Percentiles rank a stretch among this genome's conserved stretches.
These are phyloP conservation scores for Linum usitatissimum DNA, from an alignment of 345 rosid species.

Conservation along the genomic window DNA sequence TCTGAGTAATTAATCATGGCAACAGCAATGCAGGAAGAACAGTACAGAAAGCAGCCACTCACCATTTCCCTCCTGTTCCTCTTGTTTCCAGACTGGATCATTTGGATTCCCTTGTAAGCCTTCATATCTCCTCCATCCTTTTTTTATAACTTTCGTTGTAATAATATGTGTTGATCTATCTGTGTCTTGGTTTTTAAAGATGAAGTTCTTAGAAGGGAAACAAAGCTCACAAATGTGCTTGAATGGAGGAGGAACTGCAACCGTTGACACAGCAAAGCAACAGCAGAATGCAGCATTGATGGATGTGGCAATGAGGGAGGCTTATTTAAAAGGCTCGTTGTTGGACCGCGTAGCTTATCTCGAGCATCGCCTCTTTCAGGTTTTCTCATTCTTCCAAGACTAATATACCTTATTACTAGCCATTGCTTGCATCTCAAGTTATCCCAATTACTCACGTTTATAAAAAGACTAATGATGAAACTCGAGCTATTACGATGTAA, in stretches of 20 bases:
- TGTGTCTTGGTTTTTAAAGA: slow-evolving; percentile 18
- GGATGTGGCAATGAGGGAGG: slow-evolving; percentile 48
- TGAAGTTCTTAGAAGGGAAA: slow-evolving; percentile 55
- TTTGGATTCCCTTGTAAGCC: slow-evolving; percentile 55
- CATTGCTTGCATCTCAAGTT: too few relatives aligned
- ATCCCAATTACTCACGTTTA: too few relatives aligned
- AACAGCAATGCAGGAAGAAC: background rate
- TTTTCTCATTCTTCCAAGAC: background rate
- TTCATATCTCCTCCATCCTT: background rate
- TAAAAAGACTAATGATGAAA: too few relatives aligned
- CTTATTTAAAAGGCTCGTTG: slow-evolving; percentile 62
- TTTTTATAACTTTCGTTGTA: background rate
- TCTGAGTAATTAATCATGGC: background rate
- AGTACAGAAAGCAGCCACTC: background rate
- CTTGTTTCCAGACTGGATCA: slow-evolving; percentile 66
- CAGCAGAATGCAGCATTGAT: slow-evolving; percentile 24
- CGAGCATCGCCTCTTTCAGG: slow-evolving; percentile 66
- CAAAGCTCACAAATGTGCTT: slow-evolving; percentile 27
- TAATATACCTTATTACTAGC: too few relatives aligned
- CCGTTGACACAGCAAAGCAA: slow-evolving; percentile 3
- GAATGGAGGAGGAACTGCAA: slow-evolving; percentile 16
- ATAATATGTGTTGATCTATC: background rate
- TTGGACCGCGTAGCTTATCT: slow-evolving; percentile 58
- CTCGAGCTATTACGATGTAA: too few relatives aligned
- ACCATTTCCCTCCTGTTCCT: slow-evolving; percentile 31